A percentile compares a stretch with the other conserved stretches of the same genome.
phyloP scores from a whole-genome alignment of 306 rosid species.

The Carpinus viminea region DNA sequence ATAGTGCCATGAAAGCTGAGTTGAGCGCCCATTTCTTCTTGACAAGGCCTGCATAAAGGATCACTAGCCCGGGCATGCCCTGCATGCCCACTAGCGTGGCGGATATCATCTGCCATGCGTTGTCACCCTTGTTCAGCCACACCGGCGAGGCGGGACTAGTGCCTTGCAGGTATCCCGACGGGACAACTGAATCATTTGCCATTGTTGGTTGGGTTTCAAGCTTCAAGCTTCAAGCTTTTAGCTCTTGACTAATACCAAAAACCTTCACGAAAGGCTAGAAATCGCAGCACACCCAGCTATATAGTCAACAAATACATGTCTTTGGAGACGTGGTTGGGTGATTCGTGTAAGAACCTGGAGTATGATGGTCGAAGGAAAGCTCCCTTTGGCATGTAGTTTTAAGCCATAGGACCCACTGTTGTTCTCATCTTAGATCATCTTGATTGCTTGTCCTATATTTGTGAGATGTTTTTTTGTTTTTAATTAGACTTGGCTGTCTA shows the following conservation, averaged over 20 bases:
- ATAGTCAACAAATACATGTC: too few relatives aligned
- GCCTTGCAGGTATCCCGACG: slow-evolving; percentile 11
- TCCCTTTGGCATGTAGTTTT: neutral
- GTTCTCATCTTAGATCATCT: neutral
- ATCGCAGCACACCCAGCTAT: neutral
- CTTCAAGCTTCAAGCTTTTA: neutral
- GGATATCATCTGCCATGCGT: slow-evolving; percentile 26
- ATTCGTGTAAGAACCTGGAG: neutral
- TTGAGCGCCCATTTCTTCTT: slow-evolving; percentile 52
- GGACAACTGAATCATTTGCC: slow-evolving; percentile 14
- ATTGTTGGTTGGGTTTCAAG: neutral
- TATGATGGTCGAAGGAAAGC: neutral
- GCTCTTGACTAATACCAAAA: neutral
- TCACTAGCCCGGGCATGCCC: slow-evolving; percentile 23
- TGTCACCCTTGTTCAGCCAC: slow-evolving; percentile 30
- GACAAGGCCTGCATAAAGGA: slow-evolving; percentile 26
- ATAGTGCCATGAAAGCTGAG: slow-evolving; percentile 53
- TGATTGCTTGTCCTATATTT: too few relatives aligned
- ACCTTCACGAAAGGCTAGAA: neutral
- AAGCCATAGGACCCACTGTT: neutral
- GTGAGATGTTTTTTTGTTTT: too few relatives aligned
- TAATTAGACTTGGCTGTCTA: neutral
- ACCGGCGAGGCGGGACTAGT: neutral
- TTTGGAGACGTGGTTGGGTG: neutral
- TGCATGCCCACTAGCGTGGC: slow-evolving; percentile 19